Conservation (phyloP, 2,329 filamentous ascomycete genomes). For the Huntiella moniliformis region DNA sequence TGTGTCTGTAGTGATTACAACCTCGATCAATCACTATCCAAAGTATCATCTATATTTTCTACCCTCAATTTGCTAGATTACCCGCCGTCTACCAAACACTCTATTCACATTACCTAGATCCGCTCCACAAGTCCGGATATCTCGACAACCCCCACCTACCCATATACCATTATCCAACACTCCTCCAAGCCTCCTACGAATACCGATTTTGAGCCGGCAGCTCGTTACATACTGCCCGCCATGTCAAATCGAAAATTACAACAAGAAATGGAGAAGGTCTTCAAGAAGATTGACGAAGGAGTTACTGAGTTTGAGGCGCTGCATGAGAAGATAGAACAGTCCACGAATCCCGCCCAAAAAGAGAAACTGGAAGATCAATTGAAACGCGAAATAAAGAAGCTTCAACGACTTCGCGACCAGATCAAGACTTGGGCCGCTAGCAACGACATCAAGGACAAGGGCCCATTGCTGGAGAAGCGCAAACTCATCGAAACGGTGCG, state of each 20-base stretch:
- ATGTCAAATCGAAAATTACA: conserved; percentile 95
- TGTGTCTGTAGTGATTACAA: too few relatives aligned
- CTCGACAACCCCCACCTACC: not conserved
- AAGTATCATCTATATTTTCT: too few relatives aligned
- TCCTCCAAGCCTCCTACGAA: not conserved
- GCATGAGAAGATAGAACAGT: conserved; percentile 93
- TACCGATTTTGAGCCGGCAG: conserved; percentile 10
- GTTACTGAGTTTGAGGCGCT: conserved; percentile 83
- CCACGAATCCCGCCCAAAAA: conserved; percentile 83
- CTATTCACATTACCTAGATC: too few relatives aligned
- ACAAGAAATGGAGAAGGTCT: conserved; percentile 98
- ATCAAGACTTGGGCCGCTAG: conserved; percentile 98
- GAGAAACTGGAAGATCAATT: conserved; percentile 96
- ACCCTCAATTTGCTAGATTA: not conserved
- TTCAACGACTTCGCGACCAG: conserved; percentile 89
- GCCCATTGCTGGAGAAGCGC: conserved; percentile 78
- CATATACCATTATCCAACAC: not conserved
- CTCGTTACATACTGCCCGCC: conserved; percentile 18
- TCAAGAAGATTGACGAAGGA: conserved; percentile 93
- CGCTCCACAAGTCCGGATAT: too few relatives aligned
- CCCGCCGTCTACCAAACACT: too few relatives aligned
- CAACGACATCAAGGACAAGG: conserved; percentile 99
- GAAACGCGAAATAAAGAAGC: conserved; percentile 99
- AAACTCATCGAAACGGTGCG: conserved; percentile 92
- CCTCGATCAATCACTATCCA: too few relatives aligned